A percentile compares a stretch with the other conserved stretches of the same genome.
Conservation (phyloP, 345 rosid genomes). For the Triadica sebifera region DNA sequence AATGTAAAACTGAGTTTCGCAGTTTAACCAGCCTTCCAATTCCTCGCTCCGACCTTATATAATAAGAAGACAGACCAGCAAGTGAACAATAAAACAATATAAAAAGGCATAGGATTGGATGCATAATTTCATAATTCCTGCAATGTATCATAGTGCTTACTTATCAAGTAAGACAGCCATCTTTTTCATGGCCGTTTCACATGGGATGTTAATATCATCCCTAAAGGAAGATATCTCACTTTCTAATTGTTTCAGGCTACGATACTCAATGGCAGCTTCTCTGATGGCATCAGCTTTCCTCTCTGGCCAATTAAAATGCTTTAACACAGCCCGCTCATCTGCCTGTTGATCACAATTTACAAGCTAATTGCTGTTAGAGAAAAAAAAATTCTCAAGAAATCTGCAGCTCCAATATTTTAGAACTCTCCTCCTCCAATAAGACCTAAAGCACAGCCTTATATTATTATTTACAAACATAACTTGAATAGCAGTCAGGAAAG, state of each 20-base stretch:
- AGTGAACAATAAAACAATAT: slow-evolving; percentile 8
- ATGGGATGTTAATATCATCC: slow-evolving; percentile 53
- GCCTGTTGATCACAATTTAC: slow-evolving; percentile 41
- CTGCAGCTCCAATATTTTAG: neutral
- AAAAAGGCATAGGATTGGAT: neutral
- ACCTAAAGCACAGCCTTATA: neutral
- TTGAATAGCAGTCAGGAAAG: neutral
- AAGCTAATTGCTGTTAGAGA: neutral
- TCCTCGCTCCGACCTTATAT: slow-evolving; percentile 66
- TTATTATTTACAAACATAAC: neutral
- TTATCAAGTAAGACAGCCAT: slow-evolving; percentile 73
- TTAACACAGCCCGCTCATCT: slow-evolving; percentile 85
- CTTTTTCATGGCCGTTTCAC: slow-evolving; percentile 70
- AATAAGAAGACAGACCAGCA: slow-evolving; percentile 11
- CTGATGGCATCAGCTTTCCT: slow-evolving; percentile 81
- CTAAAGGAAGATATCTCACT: slow-evolving; percentile 54
- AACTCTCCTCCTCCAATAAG: neutral
- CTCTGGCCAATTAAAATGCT: slow-evolving; percentile 97
- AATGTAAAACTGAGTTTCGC: slow-evolving; percentile 50
- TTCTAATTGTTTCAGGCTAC: slow-evolving; percentile 64
- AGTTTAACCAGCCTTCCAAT: slow-evolving; percentile 55
- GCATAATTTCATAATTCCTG: neutral
- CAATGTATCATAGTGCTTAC: slow-evolving; percentile 34
- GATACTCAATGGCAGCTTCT: slow-evolving; percentile 87
- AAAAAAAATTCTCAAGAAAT: neutral